phyloP scores from a whole-genome alignment of 139 green algal species.

The Raphidocelis subcapitata region DNA sequence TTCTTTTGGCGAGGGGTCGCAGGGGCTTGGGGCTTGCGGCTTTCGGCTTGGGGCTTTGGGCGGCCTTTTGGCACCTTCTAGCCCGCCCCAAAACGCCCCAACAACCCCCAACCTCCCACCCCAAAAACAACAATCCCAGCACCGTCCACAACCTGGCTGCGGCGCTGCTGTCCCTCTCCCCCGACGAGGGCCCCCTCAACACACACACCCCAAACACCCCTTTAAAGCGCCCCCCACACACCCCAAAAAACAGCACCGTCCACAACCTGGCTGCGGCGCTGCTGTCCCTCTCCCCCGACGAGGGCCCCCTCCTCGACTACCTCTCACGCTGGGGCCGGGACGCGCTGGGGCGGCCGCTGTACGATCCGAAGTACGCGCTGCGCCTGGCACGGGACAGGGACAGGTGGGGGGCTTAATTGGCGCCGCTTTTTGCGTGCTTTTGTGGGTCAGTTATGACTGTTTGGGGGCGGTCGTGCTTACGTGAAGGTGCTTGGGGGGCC shows the following conservation, averaged over 20 bases:
- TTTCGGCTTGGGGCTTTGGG: too few species aligned
- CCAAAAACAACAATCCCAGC: too few species aligned
- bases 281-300: constrained; percentile 50
- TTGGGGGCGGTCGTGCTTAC: too few species aligned
- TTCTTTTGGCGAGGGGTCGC: not conserved
- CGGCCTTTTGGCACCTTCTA: too few species aligned
- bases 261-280: constrained; percentile 76
- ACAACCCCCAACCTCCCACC: too few species aligned
- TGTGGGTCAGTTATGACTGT: too few species aligned
- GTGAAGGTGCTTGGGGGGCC: too few species aligned
- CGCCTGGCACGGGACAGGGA: constrained; percentile 61
- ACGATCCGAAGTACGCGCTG: constrained; percentile 85
- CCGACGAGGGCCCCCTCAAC: constrained; percentile 56
- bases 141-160: constrained; percentile 69
- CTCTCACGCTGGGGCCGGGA: constrained; percentile 41
- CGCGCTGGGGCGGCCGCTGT: constrained; percentile 60
- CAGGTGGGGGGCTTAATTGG: too few species aligned
- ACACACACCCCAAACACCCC: too few species aligned
- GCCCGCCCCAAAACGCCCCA: too few species aligned
- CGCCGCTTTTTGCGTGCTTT: too few species aligned
- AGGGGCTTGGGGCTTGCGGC: not conserved
- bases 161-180: constrained; percentile 65
- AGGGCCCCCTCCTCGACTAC: constrained; percentile 71
- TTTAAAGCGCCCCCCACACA: too few species aligned
- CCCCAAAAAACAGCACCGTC: constrained; percentile 57